phyloP scores from a whole-genome alignment of 2,329 filamentous ascomycete genomes.

The Neobulgaria alba region DNA sequence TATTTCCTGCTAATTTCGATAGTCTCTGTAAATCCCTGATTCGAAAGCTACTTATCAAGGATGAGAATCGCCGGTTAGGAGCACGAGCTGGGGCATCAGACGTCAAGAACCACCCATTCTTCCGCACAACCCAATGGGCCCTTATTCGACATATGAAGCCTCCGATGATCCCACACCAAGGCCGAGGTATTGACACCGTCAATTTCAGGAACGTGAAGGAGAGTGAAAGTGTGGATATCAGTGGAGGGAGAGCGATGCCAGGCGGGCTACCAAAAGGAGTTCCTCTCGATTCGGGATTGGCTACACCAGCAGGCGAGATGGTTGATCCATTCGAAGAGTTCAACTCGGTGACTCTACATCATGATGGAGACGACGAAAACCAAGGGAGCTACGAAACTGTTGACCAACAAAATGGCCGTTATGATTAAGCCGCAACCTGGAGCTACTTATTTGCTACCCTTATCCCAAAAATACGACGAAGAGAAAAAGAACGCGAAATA shows the following conservation, averaged over 20 bases:
- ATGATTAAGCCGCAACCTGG: constrained; percentile 11
- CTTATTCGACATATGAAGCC: constrained; percentile 96
- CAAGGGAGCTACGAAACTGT: constrained; percentile 17
- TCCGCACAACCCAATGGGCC: constrained; percentile 92
- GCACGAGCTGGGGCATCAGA: constrained; percentile 93
- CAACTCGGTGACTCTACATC: constrained; percentile 94
- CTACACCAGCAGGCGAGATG: constrained; percentile 74
- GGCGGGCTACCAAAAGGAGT: constrained; percentile 57
- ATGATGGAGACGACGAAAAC: constrained; percentile 70
- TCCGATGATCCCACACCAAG: constrained; percentile 88
- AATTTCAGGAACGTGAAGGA: constrained; percentile 99
- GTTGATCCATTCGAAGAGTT: constrained; percentile 96
- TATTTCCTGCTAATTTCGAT: constrained; percentile 27
- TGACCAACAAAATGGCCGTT: constrained; percentile 26
- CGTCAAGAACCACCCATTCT: constrained; percentile 94
- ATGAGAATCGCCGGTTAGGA: constrained; percentile 86
- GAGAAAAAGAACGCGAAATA: constrained; percentile 1
- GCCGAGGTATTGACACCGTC: constrained; percentile 82
- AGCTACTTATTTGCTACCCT: background rate
- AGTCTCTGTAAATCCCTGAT: constrained; percentile 96
- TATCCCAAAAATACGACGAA: background rate
- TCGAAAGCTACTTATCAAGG: constrained; percentile 94
- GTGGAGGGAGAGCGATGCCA: constrained; percentile 41
- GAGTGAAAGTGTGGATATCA: constrained; percentile 86
- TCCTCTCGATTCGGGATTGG: constrained; percentile 74